Conservation (phyloP, 2,329 filamentous ascomycete genomes). For the Claviceps fusiformis region DNA sequence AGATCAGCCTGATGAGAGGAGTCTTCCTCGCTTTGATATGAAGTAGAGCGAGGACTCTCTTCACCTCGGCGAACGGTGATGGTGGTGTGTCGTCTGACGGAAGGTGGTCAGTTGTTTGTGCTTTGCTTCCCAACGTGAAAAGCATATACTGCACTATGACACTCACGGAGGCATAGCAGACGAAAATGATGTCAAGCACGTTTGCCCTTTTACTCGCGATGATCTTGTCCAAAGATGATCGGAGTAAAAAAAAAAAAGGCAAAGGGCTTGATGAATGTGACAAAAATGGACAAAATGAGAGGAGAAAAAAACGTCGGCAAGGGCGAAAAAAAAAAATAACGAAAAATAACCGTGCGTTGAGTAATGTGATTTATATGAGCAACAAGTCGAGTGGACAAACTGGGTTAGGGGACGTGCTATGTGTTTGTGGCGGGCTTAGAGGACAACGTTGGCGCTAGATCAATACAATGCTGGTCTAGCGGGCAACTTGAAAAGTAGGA, state of each 20-base stretch:
- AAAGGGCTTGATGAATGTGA: neutral
- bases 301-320: neutral
- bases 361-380: neutral
- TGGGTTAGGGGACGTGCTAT: neutral
- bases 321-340: neutral
- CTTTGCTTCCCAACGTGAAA: slow-evolving; percentile 6
- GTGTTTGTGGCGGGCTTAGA: neutral
- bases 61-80: slow-evolving; percentile 15
- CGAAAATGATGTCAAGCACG: slow-evolving; percentile 14
- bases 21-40: slow-evolving; percentile 25
- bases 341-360: neutral
- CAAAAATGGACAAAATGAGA: neutral
- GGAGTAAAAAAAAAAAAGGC: slow-evolving; percentile 33
- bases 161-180: slow-evolving; percentile 35
- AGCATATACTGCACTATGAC: slow-evolving; percentile 1
- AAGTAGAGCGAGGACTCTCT: slow-evolving; percentile 19
- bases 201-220: slow-evolving; percentile 32
- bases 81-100: slow-evolving; percentile 15
- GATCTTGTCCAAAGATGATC: slow-evolving; percentile 28
- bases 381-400: neutral
- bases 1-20: slow-evolving; percentile 20
- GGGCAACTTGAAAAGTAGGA: neutral
- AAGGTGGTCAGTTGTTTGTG: slow-evolving; percentile 14
- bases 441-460: neutral
- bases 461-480: neutral